Base-by-base conservation (phyloP, 306 rosid genomes). In the Adenanthera pavonina region DNA sequence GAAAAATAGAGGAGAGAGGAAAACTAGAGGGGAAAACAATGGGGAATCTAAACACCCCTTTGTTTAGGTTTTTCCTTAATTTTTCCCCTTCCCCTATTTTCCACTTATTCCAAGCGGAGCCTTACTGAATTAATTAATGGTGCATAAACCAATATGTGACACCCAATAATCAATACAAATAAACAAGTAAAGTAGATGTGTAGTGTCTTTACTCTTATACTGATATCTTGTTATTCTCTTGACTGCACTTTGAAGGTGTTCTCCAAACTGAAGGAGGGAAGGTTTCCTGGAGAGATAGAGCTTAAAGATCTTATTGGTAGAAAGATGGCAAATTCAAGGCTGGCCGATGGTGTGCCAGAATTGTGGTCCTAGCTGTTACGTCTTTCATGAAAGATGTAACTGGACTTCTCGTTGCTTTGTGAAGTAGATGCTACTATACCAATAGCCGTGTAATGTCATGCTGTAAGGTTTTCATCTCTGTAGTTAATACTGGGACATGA, bases 261-360 rank as follows among this genome's bases (percentile, higher is more conserved):
- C 90, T 95, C 97, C 4, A 95, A 92, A 85, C 86, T 90, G 62
- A 88, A 84, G 64, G 95, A 86, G 60, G 89, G 91, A 47, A 89
- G 97, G 86, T 95, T 95, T 84, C 97, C 98, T 0, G 86, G 91
- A n/a, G 94, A 86, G 85, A 83, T 90, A 65, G 97, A 92, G 84
- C 76, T 95, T 74, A 92, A 82, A 85, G 89, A 90, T 72, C 77
- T 81, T 52, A 49, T 95, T 14, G 78, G 87, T 25, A 82, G 51
- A 69, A 86, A 30, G 86, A 80, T 92, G 83, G 76, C 82, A 13
- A 82, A 64, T 75, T 79, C 92, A 82, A 76, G 84, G 85, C 76
- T 72, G 34, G 82, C 64, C 38, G 79, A 85, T 61, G 91, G 85
- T 74, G 80, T 79, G 11, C 70, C 79, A 69, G 68, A 76, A 11